Percentiles rank a stretch among this genome's conserved stretches.
These are phyloP conservation scores for Luvunga scandens DNA, from an alignment of 345 rosid species.

Conservation along the genomic window DNA sequence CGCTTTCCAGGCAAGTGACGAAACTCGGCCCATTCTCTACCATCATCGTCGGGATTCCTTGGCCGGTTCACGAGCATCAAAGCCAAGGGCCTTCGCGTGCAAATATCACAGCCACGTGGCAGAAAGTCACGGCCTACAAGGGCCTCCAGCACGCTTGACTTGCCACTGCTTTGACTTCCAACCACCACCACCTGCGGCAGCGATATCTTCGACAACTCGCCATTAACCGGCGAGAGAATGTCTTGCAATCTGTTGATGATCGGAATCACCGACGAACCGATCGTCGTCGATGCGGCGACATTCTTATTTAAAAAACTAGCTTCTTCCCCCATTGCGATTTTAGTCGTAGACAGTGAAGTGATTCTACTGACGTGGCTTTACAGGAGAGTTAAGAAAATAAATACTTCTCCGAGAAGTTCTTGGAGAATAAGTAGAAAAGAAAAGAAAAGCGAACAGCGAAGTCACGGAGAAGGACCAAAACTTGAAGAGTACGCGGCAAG, in stretches of 20 bases:
- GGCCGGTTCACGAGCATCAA: conserved; percentile 33
- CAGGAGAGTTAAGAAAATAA: neutral
- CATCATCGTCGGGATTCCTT: conserved; percentile 8
- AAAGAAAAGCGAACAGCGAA: neutral
- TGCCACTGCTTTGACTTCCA: conserved; percentile 58
- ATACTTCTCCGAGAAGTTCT: neutral
- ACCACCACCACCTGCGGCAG: conserved; percentile 56
- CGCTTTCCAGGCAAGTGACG: conserved; percentile 35
- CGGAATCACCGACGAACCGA: conserved; percentile 40
- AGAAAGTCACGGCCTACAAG: conserved; percentile 51
- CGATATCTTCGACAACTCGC: conserved; percentile 21
- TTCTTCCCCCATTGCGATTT: conserved; percentile 14
- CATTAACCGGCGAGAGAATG: conserved; percentile 28
- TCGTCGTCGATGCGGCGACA: neutral
- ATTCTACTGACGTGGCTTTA: neutral
- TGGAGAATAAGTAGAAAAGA: too few relatives aligned
- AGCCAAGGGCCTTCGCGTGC: conserved; percentile 41
- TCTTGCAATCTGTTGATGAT: conserved; percentile 34
- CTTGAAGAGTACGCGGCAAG: neutral
- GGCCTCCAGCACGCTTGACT: conserved; percentile 49
- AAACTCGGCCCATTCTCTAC: conserved; percentile 43
- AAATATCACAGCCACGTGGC: conserved; percentile 46
- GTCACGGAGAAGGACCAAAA: too few relatives aligned
- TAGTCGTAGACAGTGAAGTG: neutral
- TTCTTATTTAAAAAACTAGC: neutral